phyloP scores from a whole-genome alignment of 176 grass and related monocot genomes.

The Microstegium vimineum region DNA sequence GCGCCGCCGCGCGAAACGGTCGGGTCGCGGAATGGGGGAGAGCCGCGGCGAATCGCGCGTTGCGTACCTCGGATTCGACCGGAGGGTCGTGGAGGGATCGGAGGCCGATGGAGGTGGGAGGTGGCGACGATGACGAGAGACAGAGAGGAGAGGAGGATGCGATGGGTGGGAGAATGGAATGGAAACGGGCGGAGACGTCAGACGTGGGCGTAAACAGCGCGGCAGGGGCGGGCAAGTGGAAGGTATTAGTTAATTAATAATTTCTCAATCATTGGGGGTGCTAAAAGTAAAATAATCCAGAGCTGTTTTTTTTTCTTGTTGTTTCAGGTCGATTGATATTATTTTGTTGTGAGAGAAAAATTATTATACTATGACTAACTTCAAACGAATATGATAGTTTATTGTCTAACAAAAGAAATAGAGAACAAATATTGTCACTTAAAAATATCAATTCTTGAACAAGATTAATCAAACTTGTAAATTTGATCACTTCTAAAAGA shows the following conservation, averaged over 20 bases:
- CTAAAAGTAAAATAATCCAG: not conserved
- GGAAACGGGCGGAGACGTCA: slow-evolving; percentile 26
- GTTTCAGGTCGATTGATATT: too few species aligned
- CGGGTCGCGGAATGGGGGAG: not conserved
- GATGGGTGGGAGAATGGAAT: not conserved
- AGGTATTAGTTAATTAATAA: not conserved
- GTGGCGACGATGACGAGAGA: not conserved
- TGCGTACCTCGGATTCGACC: slow-evolving; percentile 26
- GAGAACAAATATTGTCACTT: too few species aligned
- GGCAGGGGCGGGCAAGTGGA: not conserved
- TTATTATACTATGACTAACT: too few species aligned
- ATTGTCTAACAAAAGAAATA: too few species aligned
- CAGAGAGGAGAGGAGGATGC: not conserved
- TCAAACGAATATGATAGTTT: too few species aligned
- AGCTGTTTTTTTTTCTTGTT: too few species aligned
- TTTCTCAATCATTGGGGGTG: slow-evolving; percentile 11
- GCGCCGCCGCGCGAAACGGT: not conserved
- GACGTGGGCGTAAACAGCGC: slow-evolving; percentile 14
- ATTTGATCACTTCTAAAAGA: not conserved
- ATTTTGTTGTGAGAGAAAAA: too few species aligned
- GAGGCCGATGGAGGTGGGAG: not conserved
- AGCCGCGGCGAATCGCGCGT: not conserved
- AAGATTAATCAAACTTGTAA: not conserved
- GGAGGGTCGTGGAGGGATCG: not conserved
- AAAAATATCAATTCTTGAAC: not conserved